phyloP scores from a whole-genome alignment of 345 rosid genomes.

The Citrus maxima region DNA sequence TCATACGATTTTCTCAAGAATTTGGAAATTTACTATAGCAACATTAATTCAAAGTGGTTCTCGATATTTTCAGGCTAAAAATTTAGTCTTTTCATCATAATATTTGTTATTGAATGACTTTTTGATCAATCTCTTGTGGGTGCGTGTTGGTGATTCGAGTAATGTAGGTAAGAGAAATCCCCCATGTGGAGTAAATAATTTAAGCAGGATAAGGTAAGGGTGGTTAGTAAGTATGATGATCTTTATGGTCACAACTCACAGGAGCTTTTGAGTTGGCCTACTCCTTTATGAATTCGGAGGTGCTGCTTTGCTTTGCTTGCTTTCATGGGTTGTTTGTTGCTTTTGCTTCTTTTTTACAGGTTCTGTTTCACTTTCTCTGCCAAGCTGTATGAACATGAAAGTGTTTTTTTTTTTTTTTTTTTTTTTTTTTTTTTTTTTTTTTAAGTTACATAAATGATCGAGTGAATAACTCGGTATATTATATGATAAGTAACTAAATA shows the following conservation, averaged over 20 bases:
- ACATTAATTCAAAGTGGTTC: too few relatives aligned
- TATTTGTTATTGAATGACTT: not conserved
- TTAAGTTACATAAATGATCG: too few relatives aligned
- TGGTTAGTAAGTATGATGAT: not conserved
- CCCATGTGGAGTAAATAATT: not conserved
- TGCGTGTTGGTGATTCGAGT: not conserved
- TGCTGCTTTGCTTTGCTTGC: not conserved
- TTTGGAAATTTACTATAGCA: too few relatives aligned
- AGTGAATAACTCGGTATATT: too few relatives aligned
- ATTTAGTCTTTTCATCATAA: not conserved
- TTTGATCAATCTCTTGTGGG: not conserved
- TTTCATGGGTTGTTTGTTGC: conserved; percentile 9
- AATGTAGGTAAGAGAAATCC: not conserved
- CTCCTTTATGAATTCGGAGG: not conserved
- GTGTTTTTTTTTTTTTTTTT: too few relatives aligned
- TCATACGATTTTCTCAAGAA: not conserved
- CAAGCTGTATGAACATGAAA: not conserved
- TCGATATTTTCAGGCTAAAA: not conserved
- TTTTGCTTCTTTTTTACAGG: not conserved
- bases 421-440: too few relatives aligned
- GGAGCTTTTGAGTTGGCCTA: conserved; percentile 4
- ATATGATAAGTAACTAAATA: too few relatives aligned
- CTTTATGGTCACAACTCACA: not conserved
- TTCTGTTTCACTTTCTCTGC: not conserved
- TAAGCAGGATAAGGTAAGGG: not conserved